Conservation (phyloP, 2,329 filamentous ascomycete genomes). For the Penicillium concentricum region DNA sequence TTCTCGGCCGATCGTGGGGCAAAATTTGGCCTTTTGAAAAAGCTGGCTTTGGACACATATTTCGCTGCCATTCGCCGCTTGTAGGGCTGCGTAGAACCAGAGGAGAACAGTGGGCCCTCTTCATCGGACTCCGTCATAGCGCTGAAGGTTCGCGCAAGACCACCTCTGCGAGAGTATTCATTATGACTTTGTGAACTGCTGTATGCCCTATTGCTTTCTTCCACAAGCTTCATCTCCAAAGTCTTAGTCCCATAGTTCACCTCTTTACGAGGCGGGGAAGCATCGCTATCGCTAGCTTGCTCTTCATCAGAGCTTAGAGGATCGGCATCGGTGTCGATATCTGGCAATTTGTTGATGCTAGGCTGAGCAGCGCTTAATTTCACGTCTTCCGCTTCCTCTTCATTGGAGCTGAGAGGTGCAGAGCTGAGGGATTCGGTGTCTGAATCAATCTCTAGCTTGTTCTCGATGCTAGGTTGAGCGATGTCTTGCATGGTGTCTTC, state of each 20-base stretch:
- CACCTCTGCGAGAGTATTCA: neutral
- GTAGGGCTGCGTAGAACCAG: neutral
- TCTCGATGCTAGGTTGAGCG: neutral
- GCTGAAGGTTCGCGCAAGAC: constrained; percentile 5
- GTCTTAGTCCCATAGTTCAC: constrained; percentile 11
- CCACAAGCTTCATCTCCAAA: constrained; percentile 26
- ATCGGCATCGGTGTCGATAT: constrained; percentile 36
- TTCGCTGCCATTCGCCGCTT: constrained; percentile 19
- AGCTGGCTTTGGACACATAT: constrained; percentile 19
- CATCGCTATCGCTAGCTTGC: constrained; percentile 16
- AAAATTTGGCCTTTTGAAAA: constrained; percentile 7
- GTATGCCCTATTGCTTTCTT: neutral
- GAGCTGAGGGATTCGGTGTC: constrained; percentile 38
- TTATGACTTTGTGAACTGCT: constrained; percentile 11
- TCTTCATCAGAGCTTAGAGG: constrained; percentile 37
- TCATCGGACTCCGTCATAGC: constrained; percentile 14
- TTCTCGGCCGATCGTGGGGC: neutral
- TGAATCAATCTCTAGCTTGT: constrained; percentile 24
- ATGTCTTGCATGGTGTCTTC: neutral
- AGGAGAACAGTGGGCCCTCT: constrained; percentile 10
- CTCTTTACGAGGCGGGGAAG: constrained; percentile 4
- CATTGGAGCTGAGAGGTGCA: constrained; percentile 7
- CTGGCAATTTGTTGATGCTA: neutral
- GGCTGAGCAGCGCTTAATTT: neutral
- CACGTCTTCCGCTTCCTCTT: constrained; percentile 23